phyloP scores from a whole-genome alignment of 2,329 filamentous ascomycete genomes.

The Aspergillus candidus region DNA sequence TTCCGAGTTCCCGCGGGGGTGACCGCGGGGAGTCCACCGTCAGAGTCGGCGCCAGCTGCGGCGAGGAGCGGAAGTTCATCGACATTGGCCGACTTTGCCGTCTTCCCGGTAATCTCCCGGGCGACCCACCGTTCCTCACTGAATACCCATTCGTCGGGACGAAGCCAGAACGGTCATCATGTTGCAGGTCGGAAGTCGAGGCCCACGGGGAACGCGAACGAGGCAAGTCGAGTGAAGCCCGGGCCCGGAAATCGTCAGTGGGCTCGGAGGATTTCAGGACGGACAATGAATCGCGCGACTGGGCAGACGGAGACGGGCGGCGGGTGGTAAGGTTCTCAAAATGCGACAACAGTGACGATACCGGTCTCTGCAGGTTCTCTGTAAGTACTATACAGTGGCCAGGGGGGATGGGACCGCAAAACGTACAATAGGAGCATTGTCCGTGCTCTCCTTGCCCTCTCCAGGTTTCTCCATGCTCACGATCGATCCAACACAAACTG shows the following conservation, averaged over 20 bases:
- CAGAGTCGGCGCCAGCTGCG: constrained; percentile 38
- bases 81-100: constrained; percentile 50
- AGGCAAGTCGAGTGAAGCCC: constrained; percentile 40
- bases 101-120: constrained; percentile 53
- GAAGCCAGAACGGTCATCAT: constrained; percentile 9
- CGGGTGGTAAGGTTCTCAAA: constrained; percentile 42
- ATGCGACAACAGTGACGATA: constrained; percentile 45
- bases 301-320: constrained; percentile 25
- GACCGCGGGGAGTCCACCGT: constrained; percentile 41
- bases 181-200: constrained; percentile 17
- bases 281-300: constrained; percentile 23
- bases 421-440: constrained; percentile 34
- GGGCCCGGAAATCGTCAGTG: constrained; percentile 25
- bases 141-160: constrained; percentile 20
- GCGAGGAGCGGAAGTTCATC: constrained; percentile 37
- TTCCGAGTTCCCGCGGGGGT: constrained; percentile 30
- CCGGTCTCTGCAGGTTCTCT: constrained; percentile 34
- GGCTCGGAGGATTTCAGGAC: constrained; percentile 28
- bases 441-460: constrained; percentile 28
- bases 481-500: constrained; percentile 19
- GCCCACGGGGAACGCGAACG: constrained; percentile 37
- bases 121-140: constrained; percentile 37
- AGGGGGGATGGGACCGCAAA: constrained; percentile 10
- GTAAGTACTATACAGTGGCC: constrained; percentile 11
- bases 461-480: constrained; percentile 33